These are phyloP conservation scores for Acacia pycnantha DNA, from an alignment of 331 rosid species.

Conservation along the genomic window DNA sequence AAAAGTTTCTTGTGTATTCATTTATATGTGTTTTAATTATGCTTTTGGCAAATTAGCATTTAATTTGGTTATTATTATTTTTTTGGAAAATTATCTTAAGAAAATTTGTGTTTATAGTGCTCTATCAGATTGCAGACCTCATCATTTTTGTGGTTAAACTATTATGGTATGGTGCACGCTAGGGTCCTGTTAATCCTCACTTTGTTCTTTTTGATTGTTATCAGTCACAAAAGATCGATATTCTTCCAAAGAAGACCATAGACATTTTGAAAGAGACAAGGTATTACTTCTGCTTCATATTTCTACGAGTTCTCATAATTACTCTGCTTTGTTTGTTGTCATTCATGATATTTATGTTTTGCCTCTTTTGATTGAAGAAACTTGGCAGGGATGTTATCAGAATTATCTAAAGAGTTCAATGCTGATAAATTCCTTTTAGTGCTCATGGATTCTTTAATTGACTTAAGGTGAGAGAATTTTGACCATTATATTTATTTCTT, in stretches of 20 bases:
- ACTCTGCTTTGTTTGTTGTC: slow-evolving; percentile 8
- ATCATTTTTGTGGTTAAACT: not conserved
- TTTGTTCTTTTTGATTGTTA: slow-evolving; percentile 26
- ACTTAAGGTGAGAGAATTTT: slow-evolving; percentile 59
- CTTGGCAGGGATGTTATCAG: slow-evolving; percentile 57
- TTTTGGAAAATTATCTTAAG: not conserved
- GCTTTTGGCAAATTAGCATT: not conserved
- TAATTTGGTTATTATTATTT: not conserved
- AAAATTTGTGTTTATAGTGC: not conserved
- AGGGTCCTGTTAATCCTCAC: slow-evolving; percentile 12
- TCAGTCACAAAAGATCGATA: slow-evolving; percentile 70
- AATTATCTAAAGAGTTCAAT: slow-evolving; percentile 70
- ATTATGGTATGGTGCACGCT: not conserved
- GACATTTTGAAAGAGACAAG: slow-evolving; percentile 68
- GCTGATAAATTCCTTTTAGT: slow-evolving; percentile 65
- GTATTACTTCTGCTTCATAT: slow-evolving; percentile 38
- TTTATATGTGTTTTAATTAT: not conserved
- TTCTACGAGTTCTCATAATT: slow-evolving; percentile 7
- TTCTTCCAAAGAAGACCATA: slow-evolving; percentile 65
- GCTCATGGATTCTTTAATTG: slow-evolving; percentile 79
- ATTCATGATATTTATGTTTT: slow-evolving; percentile 25
- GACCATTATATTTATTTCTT: not conserved
- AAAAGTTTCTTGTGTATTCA: not conserved
- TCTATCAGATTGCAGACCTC: not conserved
- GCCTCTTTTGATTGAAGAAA: slow-evolving; percentile 51